Evolutionary conservation across 2,329 filamentous ascomycete genomes (phyloP), one percentile per base, ranked within the genome.

Genomic region (Aspergillus pseudotamarii): DNA sequence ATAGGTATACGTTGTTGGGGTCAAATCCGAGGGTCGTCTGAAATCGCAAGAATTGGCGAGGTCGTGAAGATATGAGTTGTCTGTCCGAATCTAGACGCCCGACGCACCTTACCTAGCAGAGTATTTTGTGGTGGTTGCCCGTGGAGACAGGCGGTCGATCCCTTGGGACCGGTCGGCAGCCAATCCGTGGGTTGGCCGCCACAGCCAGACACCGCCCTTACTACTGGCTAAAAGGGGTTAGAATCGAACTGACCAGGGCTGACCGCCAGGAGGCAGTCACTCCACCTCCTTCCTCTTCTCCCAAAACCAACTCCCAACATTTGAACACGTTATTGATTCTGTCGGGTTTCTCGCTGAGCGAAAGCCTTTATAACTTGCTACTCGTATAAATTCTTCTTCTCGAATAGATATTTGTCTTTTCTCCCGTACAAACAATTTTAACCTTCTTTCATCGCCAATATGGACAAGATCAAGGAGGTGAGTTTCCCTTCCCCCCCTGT

Each of bases 391-490:
- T 9, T 23, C 16, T 55, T 63, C 69, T 74, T 75, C 72, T 71
- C 59, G 58, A 65, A 64, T 67, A 72, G 66, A 74, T 72, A 70
- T 66, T 61, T 66, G 45, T 57, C 58, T 12, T 60, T 60, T 68
- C 69, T 12, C 23, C 57, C 69, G 51, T 63, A 64, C 69, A 70
- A 71, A 74, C 74, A 71, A 70, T 67, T 68, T 65, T 60, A 23
- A 30, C 45, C 23, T 41, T 53, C 59, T 38, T 30, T 64, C 63
- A 55, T 45, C 71, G 71, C 59, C 62, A 63, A 65, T 72, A 94
- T 94, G 92, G 92, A 95, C 82, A 91, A 90, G 82, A 94, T 95
- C 81, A 94, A 92, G 89, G 90, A 93, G 86, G 91, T 94, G 81
- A 85, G 90, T 86, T 61, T 58, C 41, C 61, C 55, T 38, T 32